A percentile compares a stretch with the other conserved stretches of the same genome.
These are phyloP conservation scores for Trametes versicolor DNA, from an alignment of 1,284 basidiomycete species.

Conservation along the genomic window DNA sequence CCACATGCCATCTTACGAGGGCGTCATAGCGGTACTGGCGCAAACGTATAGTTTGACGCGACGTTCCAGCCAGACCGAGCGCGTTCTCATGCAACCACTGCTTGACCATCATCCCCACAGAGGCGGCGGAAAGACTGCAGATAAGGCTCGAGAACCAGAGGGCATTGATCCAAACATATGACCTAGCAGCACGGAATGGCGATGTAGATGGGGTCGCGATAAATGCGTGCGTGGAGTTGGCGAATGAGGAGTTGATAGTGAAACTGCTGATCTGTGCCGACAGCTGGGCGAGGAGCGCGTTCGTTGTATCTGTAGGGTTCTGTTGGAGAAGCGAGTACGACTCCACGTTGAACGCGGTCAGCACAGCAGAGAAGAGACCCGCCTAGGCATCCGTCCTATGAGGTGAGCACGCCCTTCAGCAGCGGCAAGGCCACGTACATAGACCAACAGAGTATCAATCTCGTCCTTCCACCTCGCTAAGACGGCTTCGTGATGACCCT, in stretches of 20 bases:
- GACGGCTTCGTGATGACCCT: not conserved
- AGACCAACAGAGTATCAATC: constrained; percentile 12
- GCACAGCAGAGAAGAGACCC: constrained; percentile 13
- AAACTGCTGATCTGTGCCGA: constrained; percentile 12
- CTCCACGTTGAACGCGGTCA: constrained; percentile 19
- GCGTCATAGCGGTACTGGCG: constrained; percentile 16
- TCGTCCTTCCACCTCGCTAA: constrained; percentile 9
- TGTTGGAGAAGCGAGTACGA: constrained; percentile 8
- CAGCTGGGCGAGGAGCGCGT: not conserved
- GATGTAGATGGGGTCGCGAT: not conserved
- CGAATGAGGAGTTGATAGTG: constrained; percentile 5
- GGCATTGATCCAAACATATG: constrained; percentile 61
- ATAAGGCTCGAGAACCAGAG: constrained; percentile 76
- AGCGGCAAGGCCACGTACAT: not conserved
- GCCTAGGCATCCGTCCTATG: not conserved
- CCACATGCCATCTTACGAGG: constrained; percentile 15
- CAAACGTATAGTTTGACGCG: not conserved
- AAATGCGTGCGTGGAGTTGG: constrained; percentile 9
- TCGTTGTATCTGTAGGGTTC: not conserved
- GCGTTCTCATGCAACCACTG: constrained; percentile 20
- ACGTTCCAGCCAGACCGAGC: not conserved
- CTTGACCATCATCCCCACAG: constrained; percentile 24
- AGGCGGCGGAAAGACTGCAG: constrained; percentile 60
- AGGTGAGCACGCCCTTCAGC: not conserved
- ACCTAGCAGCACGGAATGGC: constrained; percentile 24